These are phyloP conservation scores for Apiotrichum laibachii DNA, from an alignment of 1,284 basidiomycete genomes.

Conservation along the genomic window DNA sequence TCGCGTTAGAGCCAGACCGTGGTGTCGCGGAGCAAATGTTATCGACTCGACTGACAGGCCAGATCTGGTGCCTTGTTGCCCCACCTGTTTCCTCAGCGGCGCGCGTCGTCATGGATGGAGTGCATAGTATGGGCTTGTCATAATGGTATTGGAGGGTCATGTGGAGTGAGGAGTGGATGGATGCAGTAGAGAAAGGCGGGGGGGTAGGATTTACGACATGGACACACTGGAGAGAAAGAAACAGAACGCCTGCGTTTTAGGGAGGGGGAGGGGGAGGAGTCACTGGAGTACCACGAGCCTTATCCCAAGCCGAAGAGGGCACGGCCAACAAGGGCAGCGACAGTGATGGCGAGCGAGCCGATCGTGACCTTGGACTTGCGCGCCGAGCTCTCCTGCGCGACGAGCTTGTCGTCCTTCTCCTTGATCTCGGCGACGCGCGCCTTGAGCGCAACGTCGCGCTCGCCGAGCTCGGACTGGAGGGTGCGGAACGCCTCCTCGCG, in stretches of 20 bases:
- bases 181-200: neutral
- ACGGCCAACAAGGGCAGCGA: constrained; percentile 2
- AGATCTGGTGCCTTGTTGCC: no score
- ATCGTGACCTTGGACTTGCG: constrained; percentile 8
- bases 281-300: no score
- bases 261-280: neutral
- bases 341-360: constrained; percentile 2
- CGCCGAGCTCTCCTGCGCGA: neutral
- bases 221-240: neutral
- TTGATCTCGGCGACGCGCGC: constrained; percentile 6
- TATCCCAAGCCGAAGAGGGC: constrained; percentile 6
- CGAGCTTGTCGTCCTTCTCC: constrained; percentile 6
- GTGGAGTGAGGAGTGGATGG: neutral
- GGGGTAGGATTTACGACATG: neutral
- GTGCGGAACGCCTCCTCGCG: constrained; percentile 3
- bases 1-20: no score
- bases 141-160: constrained; percentile 3
- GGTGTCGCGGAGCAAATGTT: no score
- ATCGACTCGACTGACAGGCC: no score
- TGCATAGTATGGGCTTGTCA: constrained; percentile 7
- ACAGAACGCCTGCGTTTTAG: neutral
- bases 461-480: neutral
- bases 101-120: constrained; percentile 1
- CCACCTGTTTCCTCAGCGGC: neutral
- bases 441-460: constrained; percentile 2